Evolutionary conservation across 257 asterid genomes (phyloP), one percentile per base, ranked within the genome.

Genomic region (Solanum pinnatisectum): DNA sequence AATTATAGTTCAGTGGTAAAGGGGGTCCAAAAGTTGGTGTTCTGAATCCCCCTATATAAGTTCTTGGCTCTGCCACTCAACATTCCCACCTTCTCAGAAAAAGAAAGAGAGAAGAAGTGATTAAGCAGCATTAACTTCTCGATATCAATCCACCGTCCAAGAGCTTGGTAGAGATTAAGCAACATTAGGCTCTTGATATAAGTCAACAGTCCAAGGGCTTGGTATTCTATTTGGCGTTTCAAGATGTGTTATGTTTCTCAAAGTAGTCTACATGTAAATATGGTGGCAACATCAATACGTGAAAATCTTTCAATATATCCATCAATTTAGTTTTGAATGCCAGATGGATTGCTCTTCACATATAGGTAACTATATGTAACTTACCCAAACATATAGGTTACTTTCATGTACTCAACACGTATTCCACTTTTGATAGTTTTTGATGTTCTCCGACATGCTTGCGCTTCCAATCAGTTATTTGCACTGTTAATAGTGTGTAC

Each of bases 131-230:
- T 70, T 70, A 30, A 0, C 37, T 70, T 70, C 77, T 30, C 5
- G n/a, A 70, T 70, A 70, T 32, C 18, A 30, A 32, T 14, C 12
- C 77, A 70, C 77, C 6, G 22, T 70, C 12, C 77, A 70, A 70
- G 77, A 30, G 23, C 39, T 70, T 70, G 23, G 77, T 30, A 70
- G 77, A 32, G 77, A 70, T 70, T 70, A 70, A 70, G 77, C 39
- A 70, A 30, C 77, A 70, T 30, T 15, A 32, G 77, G 23, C 37
- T 68, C 77, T 70, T 70, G 11, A 67, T 67, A 67, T 67, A 67
- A 67, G 36, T 12, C 74, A 6, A 70, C 39, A 70, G 11, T 87
- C 89, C 91, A 89, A 91, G 92, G 87, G 93, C 91, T 88, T 96
- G 36, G 78, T 73, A 73, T 73, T 73, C 25, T 35, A 20, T 35